Evolutionary conservation across 176 grass and related monocot genomes (phyloP).

Genomic region (Musa schizocarpa): DNA sequence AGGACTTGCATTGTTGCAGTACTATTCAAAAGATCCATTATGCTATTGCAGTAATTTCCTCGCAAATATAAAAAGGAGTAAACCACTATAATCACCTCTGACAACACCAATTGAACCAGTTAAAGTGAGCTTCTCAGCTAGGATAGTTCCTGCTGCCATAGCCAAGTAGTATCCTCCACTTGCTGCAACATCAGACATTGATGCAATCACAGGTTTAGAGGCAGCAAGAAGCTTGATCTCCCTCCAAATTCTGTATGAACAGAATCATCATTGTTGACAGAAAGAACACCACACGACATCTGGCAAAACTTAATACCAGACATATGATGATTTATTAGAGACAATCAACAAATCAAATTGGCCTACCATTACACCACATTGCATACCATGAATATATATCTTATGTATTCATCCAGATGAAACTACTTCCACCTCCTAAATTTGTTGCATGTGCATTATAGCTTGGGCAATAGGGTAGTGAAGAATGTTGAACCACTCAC

Average conservation of each 20-base stretch:
- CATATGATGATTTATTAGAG: neutral
- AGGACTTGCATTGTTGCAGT: neutral
- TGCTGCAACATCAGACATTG: constrained; percentile 94
- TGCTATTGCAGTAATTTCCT: neutral
- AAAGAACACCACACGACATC: neutral
- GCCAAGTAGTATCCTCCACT: constrained; percentile 96
- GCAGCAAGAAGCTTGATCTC: constrained; percentile 83
- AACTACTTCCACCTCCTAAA: neutral
- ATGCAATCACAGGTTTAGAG: constrained; percentile 86
- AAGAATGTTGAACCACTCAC: no score
- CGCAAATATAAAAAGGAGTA: constrained; percentile 15
- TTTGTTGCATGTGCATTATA: no score
- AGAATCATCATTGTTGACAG: constrained; percentile 19
- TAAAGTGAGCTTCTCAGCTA: constrained; percentile 92
- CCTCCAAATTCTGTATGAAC: constrained; percentile 87
- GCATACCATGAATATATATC: neutral
- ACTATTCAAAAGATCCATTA: neutral
- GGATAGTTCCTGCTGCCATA: constrained; percentile 82
- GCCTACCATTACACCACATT: neutral
- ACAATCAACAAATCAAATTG: neutral
- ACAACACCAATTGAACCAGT: constrained; percentile 96
- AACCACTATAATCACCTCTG: constrained; percentile 47
- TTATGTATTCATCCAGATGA: neutral
- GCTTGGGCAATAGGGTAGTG: no score
- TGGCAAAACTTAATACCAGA: neutral